Base-by-base conservation (phyloP, 495 filamentous ascomycete genomes). In the Aspergillus leporis region DNA sequence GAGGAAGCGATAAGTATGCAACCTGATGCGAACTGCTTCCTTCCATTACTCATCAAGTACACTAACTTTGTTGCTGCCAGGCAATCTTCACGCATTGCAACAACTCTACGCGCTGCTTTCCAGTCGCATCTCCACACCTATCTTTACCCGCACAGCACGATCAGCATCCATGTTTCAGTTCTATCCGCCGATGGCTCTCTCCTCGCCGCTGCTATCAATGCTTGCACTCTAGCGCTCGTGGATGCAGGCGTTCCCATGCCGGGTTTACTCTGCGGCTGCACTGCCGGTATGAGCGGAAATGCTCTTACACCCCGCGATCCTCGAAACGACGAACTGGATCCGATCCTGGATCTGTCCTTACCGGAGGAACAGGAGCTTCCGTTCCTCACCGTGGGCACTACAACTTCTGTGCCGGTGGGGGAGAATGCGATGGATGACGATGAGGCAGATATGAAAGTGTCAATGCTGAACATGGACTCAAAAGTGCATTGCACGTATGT, bases 161-260 rank as follows among this genome's bases (percentile, higher is more conserved):
- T 99, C 67, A 77, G 78, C 51, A 83, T 99, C 23, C 85, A 87
- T 5, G 76, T 99, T 5, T 91, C 93, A 66, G 83, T 99, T 14
- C 85, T 99, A n/a, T 88, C 87, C 0, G 85, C 92, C 57, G 94
- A 99, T 74, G 94, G 94, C 31, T 91, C 90, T 3, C 79, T 99
- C 0, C 87, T 99, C 28, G 92, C 95, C 0, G 85, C 91, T 0
- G 90, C 90, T 18, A 79, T 97, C 62, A 99, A 99, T 65, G 95
- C 94, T 10, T 87, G 90, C 0, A 97, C 93, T 0, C 83, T 99
- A 13, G 94, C 95, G 0, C 85, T 97, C 21, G 86, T 97, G 49
- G 94, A 98, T 68, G 95, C 95, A 3, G 94, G 94, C 30, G 85
- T 99, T 25, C 94, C 95, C 36, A 97, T 97, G 92, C 81, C 83